Evolutionary conservation across 768 basidiomycete species (phyloP), one percentile per base, ranked within the genome.

Genomic region (Chiua virens): DNA sequence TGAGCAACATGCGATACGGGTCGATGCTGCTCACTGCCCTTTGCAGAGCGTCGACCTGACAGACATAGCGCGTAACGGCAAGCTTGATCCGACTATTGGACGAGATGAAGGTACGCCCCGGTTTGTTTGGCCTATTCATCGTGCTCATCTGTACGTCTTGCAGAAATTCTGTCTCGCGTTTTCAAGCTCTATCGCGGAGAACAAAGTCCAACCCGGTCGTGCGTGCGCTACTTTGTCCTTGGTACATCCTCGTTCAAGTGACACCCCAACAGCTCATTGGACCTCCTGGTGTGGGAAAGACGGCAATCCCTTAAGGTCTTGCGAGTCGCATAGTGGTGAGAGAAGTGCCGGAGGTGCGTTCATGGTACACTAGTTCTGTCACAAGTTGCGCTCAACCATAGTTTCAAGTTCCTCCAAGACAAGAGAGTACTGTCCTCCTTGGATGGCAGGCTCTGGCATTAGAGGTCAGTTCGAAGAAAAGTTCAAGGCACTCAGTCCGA

Each of bases 171-270:
- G 14, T 27, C 1, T 39, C 41, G 22, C 46, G 34, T 36, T 3
- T 8, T 1, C 3, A 50, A 91, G 89, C 95, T 60, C 74, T 95
- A 9, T 93, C 90, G 22, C 77, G 92, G 38, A 71, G 94, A 61
- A 96, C 93, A 3, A 97, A 97, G 68, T 91, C 89, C 8, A 95
- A 96, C 60, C 93, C 92, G 5, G 91, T 95, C 57, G 89, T 85
- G 68, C 45, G 84, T 49, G 15, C 23, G 34, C 20, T 5, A 3
- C 72, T 15, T 36, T 17, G 36, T 17, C 17, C 36, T 41, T 21
- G 35, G n/a, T 14, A 15, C 5, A 43, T 20, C 41, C 47, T 46
- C 15, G 9, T 22, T 17, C 8, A 11, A 27, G n/a, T 3, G n/a
- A 27, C 28, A 13, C 37, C 30, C 5, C 17, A 6, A 40, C 45